These are phyloP conservation scores for Geotrichum ghanense DNA, from an alignment of 805 yeast species.

Conservation along the genomic window DNA sequence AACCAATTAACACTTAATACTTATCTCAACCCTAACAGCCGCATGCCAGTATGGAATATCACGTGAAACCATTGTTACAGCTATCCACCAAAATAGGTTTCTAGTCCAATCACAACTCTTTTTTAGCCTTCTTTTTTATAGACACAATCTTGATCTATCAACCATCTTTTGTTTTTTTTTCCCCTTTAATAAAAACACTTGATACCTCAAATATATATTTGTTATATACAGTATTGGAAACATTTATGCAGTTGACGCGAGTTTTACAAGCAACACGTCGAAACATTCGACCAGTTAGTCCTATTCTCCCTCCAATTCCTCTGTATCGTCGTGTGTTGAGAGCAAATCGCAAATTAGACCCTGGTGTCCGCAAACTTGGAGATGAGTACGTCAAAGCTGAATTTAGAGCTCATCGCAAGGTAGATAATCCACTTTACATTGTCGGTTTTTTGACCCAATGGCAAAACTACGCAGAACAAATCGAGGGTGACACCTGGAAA, in stretches of 20 bases:
- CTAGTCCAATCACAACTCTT: too few relatives aligned
- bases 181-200: too few relatives aligned
- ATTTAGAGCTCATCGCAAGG: slow-evolving; percentile 68
- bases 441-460: slow-evolving; percentile 89
- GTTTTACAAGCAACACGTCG: background rate
- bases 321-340: slow-evolving; percentile 73
- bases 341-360: slow-evolving; percentile 64
- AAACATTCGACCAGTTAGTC: slow-evolving; percentile 1
- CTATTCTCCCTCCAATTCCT: slow-evolving; percentile 65
- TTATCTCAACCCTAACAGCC: too few relatives aligned
- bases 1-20: too few relatives aligned
- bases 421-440: slow-evolving; percentile 86
- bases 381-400: slow-evolving; percentile 84
- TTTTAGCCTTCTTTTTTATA: too few relatives aligned
- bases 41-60: too few relatives aligned
- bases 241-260: background rate
- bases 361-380: slow-evolving; percentile 65
- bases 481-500: slow-evolving; percentile 46
- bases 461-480: slow-evolving; percentile 45
- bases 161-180: too few relatives aligned
- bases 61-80: too few relatives aligned
- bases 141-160: too few relatives aligned
- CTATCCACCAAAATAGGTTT: too few relatives aligned
- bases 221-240: too few relatives aligned
- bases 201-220: too few relatives aligned